Evolutionary conservation across 2,329 filamentous ascomycete genomes (phyloP).

Genomic region (Magnaporthales sp.): DNA sequence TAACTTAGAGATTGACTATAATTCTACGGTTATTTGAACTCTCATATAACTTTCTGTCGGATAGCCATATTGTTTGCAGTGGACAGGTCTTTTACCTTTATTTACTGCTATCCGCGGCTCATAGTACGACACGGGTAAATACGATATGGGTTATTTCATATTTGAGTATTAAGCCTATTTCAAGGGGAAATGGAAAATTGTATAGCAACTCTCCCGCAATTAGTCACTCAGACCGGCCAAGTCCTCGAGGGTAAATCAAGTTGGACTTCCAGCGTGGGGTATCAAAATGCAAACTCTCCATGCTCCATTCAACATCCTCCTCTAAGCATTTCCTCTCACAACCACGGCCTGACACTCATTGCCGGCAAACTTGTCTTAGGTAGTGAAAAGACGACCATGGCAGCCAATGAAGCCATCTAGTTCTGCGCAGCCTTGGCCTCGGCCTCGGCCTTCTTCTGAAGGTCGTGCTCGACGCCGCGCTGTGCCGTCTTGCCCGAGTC

Average conservation of each 20-base stretch:
- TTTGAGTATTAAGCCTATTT: neutral
- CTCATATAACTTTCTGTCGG: too few relatives aligned
- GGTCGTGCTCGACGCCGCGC: slow-evolving; percentile 72
- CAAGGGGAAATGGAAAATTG: neutral
- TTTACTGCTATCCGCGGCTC: too few relatives aligned
- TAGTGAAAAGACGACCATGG: neutral
- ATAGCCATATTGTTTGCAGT: too few relatives aligned
- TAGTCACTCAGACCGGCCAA: neutral
- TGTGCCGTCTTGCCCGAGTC: slow-evolving; percentile 74
- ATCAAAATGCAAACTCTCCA: slow-evolving; percentile 2
- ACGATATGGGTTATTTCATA: neutral
- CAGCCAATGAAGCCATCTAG: neutral
- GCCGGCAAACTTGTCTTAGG: too few relatives aligned
- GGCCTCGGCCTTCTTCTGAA: slow-evolving; percentile 61
- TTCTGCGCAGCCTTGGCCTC: neutral
- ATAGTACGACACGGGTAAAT: too few relatives aligned
- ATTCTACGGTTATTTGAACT: too few relatives aligned
- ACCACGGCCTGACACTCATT: too few relatives aligned
- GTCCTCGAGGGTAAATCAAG: neutral
- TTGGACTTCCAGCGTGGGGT: neutral
- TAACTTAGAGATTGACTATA: too few relatives aligned
- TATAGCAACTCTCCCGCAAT: neutral
- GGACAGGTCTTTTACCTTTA: too few relatives aligned
- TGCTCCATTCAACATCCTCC: neutral
- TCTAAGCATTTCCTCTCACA: too few relatives aligned